phyloP scores from a whole-genome alignment of 2,329 filamentous ascomycete genomes.

The Aspergillus sp. region DNA sequence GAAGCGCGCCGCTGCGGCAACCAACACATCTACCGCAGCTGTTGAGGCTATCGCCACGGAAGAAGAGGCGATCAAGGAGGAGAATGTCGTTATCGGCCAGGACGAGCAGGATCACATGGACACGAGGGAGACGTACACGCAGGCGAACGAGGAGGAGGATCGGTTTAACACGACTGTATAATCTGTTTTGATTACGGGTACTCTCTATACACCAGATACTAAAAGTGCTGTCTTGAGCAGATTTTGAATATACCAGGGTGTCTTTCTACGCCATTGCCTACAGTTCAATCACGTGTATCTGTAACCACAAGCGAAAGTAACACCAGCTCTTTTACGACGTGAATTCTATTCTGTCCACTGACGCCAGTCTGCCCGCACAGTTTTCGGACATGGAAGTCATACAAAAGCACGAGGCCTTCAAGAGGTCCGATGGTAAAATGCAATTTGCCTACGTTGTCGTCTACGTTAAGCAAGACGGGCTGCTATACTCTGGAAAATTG shows the following conservation, averaged over 20 bases:
- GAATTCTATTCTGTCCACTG: too few relatives aligned
- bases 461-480: slow-evolving; percentile 24
- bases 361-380: neutral
- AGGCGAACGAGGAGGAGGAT: slow-evolving; percentile 52
- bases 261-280: too few relatives aligned
- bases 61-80: slow-evolving; percentile 42
- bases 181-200: slow-evolving; percentile 13
- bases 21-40: slow-evolving; percentile 23
- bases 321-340: too few relatives aligned
- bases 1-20: slow-evolving; percentile 28
- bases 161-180: slow-evolving; percentile 54
- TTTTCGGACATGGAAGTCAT: slow-evolving; percentile 24
- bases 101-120: slow-evolving; percentile 48
- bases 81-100: slow-evolving; percentile 45
- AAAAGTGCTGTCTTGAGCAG: too few relatives aligned
- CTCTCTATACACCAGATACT: slow-evolving; percentile 15
- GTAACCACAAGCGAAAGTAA: too few relatives aligned
- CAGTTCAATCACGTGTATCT: too few relatives aligned
- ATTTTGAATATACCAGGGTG: too few relatives aligned
- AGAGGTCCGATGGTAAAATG: slow-evolving; percentile 24
- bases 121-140: slow-evolving; percentile 48
- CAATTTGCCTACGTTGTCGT: slow-evolving; percentile 28
- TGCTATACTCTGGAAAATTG: slow-evolving; percentile 30
- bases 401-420: slow-evolving; percentile 28
- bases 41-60: slow-evolving; percentile 34